Evolutionary conservation across 176 grass and related monocot species (phyloP).

Genomic region (Elaeis guineensis): DNA sequence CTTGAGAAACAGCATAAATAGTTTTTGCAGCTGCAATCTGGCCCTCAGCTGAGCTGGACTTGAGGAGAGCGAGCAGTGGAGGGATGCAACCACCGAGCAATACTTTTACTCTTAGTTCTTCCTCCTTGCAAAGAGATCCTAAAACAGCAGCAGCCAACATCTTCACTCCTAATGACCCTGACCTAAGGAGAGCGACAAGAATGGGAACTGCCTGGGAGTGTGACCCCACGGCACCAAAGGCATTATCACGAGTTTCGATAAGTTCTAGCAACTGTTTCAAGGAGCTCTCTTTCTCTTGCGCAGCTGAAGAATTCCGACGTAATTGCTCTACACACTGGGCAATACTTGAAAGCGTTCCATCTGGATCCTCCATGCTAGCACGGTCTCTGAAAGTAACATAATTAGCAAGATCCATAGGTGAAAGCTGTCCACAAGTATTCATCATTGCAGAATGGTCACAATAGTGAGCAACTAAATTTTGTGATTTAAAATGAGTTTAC

Average conservation of each 20-base stretch:
- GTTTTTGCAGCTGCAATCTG: constrained; percentile 83
- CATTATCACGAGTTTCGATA: constrained; percentile 82
- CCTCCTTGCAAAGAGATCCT: constrained; percentile 94
- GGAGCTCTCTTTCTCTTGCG: constrained; percentile 76
- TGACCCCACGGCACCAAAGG: constrained; percentile 73
- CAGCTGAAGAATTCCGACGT: constrained; percentile 59
- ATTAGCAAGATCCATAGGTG: constrained; percentile 12
- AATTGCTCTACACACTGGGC: constrained; percentile 91
- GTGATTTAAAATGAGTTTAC: no score
- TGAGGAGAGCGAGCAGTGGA: constrained; percentile 80
- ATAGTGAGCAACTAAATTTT: no score
- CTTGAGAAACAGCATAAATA: constrained; percentile 89
- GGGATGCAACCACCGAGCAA: constrained; percentile 89
- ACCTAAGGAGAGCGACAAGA: constrained; percentile 88
- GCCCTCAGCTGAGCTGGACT: constrained; percentile 63
- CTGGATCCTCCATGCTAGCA: constrained; percentile 60
- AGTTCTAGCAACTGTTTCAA: constrained; percentile 87
- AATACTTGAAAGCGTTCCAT: constrained; percentile 82
- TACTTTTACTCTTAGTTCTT: constrained; percentile 85
- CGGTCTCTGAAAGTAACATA: constrained; percentile 43
- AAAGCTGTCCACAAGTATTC: not conserved
- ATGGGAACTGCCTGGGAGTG: constrained; percentile 83
- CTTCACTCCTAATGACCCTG: constrained; percentile 66
- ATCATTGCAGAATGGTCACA: no score
- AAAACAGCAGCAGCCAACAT: constrained; percentile 75